A percentile compares a stretch with the other conserved stretches of the same genome.
Evolutionary conservation across 2,329 filamentous ascomycete species (phyloP).

Genomic region (Epichloe coenophiala): DNA sequence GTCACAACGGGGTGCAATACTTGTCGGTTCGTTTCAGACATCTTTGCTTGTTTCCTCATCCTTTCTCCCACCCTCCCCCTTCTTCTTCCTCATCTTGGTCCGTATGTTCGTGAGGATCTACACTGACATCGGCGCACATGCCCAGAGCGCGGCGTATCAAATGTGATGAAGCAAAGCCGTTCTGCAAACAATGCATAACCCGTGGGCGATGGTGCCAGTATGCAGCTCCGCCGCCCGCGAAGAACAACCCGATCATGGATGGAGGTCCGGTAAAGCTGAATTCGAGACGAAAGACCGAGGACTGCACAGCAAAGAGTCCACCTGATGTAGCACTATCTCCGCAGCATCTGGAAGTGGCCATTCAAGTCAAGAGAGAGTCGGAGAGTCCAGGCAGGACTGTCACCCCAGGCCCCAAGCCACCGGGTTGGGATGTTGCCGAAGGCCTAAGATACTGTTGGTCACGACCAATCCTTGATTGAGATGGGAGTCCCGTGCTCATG

Average conservation of each 20-base stretch:
- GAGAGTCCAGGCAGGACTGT: background rate
- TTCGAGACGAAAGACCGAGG: background rate
- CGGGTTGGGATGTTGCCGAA: constrained; percentile 2
- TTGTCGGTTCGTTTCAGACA: constrained; percentile 2
- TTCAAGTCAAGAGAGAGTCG: background rate
- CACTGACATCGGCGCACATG: background rate
- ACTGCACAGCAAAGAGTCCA: background rate
- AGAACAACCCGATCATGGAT: background rate
- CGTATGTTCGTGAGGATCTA: background rate
- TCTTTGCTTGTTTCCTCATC: too few relatives aligned
- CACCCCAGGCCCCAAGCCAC: background rate
- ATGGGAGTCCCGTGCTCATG: too few relatives aligned
- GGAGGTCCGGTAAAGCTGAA: background rate
- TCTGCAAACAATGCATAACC: constrained; percentile 2
- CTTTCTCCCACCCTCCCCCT: too few relatives aligned
- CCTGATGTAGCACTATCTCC: background rate
- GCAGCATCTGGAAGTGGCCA: background rate
- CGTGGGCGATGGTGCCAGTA: constrained; percentile 4
- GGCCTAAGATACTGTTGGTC: constrained; percentile 1
- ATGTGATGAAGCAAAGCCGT: constrained; percentile 3
- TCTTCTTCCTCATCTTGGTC: background rate
- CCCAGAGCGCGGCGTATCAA: constrained; percentile 1
- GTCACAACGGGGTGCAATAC: constrained; percentile 4
- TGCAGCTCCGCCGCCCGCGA: background rate
- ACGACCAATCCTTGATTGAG: background rate